A percentile compares a stretch with the other conserved stretches of the same genome.
Conservation (phyloP, 164 flowering plant genomes). For the Piper betle region DNA sequence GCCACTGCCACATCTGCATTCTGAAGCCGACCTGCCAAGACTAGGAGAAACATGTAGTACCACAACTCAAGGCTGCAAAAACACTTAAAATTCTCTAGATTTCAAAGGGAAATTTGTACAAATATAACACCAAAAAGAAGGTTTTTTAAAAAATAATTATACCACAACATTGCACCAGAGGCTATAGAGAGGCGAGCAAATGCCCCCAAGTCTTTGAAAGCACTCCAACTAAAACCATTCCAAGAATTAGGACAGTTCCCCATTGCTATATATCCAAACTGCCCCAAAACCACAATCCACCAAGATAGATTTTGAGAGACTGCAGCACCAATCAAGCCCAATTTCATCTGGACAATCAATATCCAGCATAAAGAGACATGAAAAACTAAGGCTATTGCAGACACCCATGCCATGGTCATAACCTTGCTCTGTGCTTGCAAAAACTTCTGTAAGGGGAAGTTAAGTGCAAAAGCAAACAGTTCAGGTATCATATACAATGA, state of each 20-base stretch:
- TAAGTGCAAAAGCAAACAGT: constrained; percentile 20
- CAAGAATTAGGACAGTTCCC: constrained; percentile 22
- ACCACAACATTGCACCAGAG: constrained; percentile 62
- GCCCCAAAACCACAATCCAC: constrained; percentile 36
- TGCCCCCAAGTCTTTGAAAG: constrained; percentile 39
- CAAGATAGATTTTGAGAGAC: constrained; percentile 29
- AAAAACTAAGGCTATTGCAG: constrained; percentile 17
- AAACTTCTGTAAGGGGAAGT: constrained; percentile 29
- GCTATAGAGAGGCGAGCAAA: constrained; percentile 40
- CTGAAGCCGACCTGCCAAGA: constrained; percentile 6
- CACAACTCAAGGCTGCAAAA: constrained; percentile 8
- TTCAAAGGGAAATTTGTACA: background rate
- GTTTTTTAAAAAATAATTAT: background rate
- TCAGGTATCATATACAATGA: constrained; percentile 25
- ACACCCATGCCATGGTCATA: constrained; percentile 25
- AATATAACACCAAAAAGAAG: background rate
- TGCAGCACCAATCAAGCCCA: constrained; percentile 36
- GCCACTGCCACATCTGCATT: constrained; percentile 9
- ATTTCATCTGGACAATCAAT: constrained; percentile 18
- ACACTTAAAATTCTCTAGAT: background rate
- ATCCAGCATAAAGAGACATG: constrained; percentile 34
- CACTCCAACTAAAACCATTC: constrained; percentile 24
- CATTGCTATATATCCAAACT: constrained; percentile 18
- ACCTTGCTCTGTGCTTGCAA: constrained; percentile 35
- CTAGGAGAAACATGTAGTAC: constrained; percentile 1